Conservation (phyloP, 768 basidiomycete genomes). For the Kockovaella imperatae region DNA sequence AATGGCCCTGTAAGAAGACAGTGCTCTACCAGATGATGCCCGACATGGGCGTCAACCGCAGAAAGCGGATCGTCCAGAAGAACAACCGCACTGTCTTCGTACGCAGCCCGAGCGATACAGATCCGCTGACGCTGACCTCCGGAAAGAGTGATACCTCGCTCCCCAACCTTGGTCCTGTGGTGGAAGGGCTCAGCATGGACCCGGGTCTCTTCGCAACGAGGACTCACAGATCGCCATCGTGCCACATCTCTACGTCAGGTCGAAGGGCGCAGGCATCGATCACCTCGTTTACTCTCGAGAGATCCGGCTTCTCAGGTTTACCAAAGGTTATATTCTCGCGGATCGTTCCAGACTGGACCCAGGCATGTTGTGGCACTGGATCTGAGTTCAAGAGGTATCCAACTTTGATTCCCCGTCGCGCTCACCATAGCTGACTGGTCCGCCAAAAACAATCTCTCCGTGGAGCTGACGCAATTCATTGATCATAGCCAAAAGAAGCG, state of each 20-base stretch:
- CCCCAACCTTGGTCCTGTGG: constrained; percentile 70
- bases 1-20: constrained; percentile 50
- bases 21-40: constrained; percentile 58
- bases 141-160: constrained; percentile 54
- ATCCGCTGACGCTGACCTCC: constrained; percentile 42
- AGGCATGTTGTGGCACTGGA: constrained; percentile 39
- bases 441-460: constrained; percentile 33
- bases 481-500: constrained; percentile 35
- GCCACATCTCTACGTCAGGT: constrained; percentile 24
- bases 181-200: not conserved
- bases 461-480: constrained; percentile 33
- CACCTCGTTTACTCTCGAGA: constrained; percentile 10
- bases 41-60: constrained; percentile 71
- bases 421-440: constrained; percentile 31
- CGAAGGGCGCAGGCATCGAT: constrained; percentile 38
- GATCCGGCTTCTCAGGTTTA: constrained; percentile 11
- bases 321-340: constrained; percentile 42
- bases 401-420: not conserved
- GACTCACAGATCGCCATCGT: constrained; percentile 23
- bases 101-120: constrained; percentile 36
- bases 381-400: not conserved
- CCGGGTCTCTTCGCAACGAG: constrained; percentile 48
- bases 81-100: constrained; percentile 30
- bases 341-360: constrained; percentile 41
- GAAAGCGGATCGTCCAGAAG: constrained; percentile 51